Evolutionary conservation across 306 rosid genomes (phyloP).

Genomic region (Biancaea sappan): DNA sequence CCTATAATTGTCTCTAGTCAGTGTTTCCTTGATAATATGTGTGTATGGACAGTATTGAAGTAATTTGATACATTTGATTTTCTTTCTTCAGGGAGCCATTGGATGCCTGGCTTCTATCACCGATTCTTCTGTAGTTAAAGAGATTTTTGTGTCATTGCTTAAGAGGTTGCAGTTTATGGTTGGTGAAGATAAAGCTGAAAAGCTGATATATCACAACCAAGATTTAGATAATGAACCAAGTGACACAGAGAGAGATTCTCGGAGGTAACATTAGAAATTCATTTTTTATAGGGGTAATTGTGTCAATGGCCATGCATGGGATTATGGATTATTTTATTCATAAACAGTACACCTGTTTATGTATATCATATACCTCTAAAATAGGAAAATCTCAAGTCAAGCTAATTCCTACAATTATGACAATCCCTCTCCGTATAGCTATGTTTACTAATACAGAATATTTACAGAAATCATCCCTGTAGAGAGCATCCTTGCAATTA

Average conservation of each 20-base stretch:
- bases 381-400: too few species aligned
- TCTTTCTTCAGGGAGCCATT: conserved; percentile 68
- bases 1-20: conserved; percentile 12
- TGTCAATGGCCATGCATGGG: not conserved
- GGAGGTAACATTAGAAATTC: conserved; percentile 48
- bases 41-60: conserved; percentile 3
- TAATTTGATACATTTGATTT: conserved; percentile 4
- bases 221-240: conserved; percentile 37
- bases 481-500: not conserved
- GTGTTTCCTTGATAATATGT: conserved; percentile 7
- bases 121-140: conserved; percentile 67
- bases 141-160: conserved; percentile 54
- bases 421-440: too few species aligned
- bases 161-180: conserved; percentile 55
- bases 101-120: conserved; percentile 82
- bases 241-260: conserved; percentile 51
- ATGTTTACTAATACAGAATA: too few species aligned
- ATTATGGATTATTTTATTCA: not conserved
- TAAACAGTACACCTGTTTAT: too few species aligned
- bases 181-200: conserved; percentile 46
- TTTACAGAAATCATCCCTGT: too few species aligned
- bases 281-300: conserved; percentile 14
- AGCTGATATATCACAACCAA: conserved; percentile 34
- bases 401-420: too few species aligned
- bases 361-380: too few species aligned